Percentiles rank a stretch among this genome's conserved stretches.
phyloP scores from a whole-genome alignment of 805 yeast species.

The Schwanniomyces vanrijiae region DNA sequence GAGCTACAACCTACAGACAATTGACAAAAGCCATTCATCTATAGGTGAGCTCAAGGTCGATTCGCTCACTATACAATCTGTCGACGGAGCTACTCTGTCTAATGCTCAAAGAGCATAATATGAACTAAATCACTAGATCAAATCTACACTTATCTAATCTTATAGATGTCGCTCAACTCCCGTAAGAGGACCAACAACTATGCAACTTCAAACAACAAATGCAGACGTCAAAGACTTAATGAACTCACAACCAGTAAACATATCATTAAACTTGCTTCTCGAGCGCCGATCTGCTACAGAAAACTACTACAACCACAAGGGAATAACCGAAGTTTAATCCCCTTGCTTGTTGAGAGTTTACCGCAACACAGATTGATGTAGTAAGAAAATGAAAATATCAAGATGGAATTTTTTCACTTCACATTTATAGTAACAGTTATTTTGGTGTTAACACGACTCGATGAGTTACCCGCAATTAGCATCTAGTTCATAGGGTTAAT shows the following conservation, averaged over 20 bases:
- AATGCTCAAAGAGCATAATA: slow-evolving; percentile 31
- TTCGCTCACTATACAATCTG: slow-evolving; percentile 81
- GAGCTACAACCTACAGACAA: slow-evolving; percentile 49
- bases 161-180: slow-evolving; percentile 53
- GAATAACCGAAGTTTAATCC: slow-evolving; percentile 31
- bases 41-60: slow-evolving; percentile 59
- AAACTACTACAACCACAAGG: slow-evolving; percentile 31
- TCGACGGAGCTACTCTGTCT: slow-evolving; percentile 96
- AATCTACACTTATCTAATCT: slow-evolving; percentile 19
- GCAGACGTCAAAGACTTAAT: slow-evolving; percentile 18
- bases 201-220: slow-evolving; percentile 19
- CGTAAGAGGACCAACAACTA: slow-evolving; percentile 40
- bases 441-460: slow-evolving; percentile 1
- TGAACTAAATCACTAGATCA: slow-evolving; percentile 7
- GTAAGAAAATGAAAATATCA: background rate
- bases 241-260: slow-evolving; percentile 9
- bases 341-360: slow-evolving; percentile 38
- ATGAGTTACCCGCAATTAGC: slow-evolving; percentile 11
- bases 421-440: slow-evolving; percentile 6
- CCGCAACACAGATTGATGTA: slow-evolving; percentile 55
- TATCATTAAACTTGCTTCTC: slow-evolving; percentile 54
- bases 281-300: slow-evolving; percentile 69
- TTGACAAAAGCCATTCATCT: slow-evolving; percentile 8
- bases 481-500: slow-evolving; percentile 3
- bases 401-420: background rate